These are phyloP conservation scores for Lentithecium fluviatile DNA, from an alignment of 495 filamentous ascomycete species.

Conservation along the genomic window DNA sequence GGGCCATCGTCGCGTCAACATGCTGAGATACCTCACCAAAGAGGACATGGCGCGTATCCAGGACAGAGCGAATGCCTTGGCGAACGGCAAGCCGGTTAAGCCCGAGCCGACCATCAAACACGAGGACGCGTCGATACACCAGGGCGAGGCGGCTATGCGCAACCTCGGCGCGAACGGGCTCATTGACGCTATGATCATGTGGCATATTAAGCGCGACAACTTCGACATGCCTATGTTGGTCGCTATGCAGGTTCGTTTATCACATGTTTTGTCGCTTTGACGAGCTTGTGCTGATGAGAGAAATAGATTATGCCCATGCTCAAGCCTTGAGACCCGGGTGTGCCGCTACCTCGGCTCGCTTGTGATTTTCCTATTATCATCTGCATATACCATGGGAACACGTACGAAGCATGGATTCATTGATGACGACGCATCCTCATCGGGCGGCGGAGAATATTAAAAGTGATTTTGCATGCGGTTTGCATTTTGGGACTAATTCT, in stretches of 20 bases:
- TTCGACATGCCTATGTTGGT: constrained; percentile 99
- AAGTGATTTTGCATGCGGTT: too few relatives aligned
- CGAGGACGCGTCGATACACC: constrained; percentile 53
- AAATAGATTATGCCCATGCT: constrained; percentile 52
- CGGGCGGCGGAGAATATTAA: too few relatives aligned
- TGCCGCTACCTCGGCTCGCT: neutral
- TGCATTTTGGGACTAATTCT: too few relatives aligned
- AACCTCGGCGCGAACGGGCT: constrained; percentile 78
- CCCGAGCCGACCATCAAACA: constrained; percentile 44
- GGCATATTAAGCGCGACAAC: constrained; percentile 93
- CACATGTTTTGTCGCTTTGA: neutral
- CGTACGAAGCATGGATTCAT: too few relatives aligned
- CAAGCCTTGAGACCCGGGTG: neutral
- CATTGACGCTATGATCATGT: constrained; percentile 91
- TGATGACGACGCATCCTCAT: too few relatives aligned
- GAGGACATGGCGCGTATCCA: constrained; percentile 53
- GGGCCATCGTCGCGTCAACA: constrained; percentile 77
- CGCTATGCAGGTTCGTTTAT: constrained; percentile 83
- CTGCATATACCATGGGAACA: neutral
- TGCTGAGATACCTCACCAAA: constrained; percentile 86
- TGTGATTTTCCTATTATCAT: neutral
- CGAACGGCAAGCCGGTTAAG: constrained; percentile 18
- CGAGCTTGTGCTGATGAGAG: neutral
- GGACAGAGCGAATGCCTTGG: constrained; percentile 25
- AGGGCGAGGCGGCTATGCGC: constrained; percentile 69